Evolutionary conservation across 2,329 filamentous ascomycete genomes (phyloP), one percentile per base, ranked within the genome.

Genomic region (Fulvia fulva): DNA sequence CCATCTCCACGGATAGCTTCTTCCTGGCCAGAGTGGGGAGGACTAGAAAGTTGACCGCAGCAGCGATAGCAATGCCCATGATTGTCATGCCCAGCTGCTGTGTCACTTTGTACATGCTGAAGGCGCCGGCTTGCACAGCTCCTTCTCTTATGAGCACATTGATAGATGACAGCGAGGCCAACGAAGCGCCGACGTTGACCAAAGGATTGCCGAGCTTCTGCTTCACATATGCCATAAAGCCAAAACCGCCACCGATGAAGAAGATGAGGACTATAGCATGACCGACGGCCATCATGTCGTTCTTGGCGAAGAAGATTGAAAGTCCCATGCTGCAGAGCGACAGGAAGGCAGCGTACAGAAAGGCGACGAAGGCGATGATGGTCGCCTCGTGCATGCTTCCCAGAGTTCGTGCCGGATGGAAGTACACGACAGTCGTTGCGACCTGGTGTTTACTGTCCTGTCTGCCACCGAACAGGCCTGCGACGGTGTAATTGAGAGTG

Each of bases 401-500:
- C 25, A 87, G 84, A 19, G 90, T 90, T 58, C 93, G 82, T 5
- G 91, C 90, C 4, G 93, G 91, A 72, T 97, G 91, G 69, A 97
- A 97, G 70, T 96, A 97, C 11, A 97, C 92, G 0, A 91, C 95
- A 58, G 97, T 85, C 1, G 93, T 97, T 30, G 91, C 91, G 53
- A 96, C 91, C 70, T 96, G 87, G 74, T 97, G 93, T 71, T 97
- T 97, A 52, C 91, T 91, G 75, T 96, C 92, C 70, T 91, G 88
- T 63, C 87, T 81, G 32, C 62, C 55, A 11, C 93, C 93, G 16
- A 97, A 79, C 57, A 91, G 83, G 7, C 80, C 77, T 16, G 91
- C 87, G 56, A 96, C 80, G 2, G 83, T 81, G 2, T 87, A 83
- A 62, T 90, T 86, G 67, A 96, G 94, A 0, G 92, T 97, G 34